Evolutionary conservation across 2,329 filamentous ascomycete genomes (phyloP).

Genomic region (Escovopsis sp.): DNA sequence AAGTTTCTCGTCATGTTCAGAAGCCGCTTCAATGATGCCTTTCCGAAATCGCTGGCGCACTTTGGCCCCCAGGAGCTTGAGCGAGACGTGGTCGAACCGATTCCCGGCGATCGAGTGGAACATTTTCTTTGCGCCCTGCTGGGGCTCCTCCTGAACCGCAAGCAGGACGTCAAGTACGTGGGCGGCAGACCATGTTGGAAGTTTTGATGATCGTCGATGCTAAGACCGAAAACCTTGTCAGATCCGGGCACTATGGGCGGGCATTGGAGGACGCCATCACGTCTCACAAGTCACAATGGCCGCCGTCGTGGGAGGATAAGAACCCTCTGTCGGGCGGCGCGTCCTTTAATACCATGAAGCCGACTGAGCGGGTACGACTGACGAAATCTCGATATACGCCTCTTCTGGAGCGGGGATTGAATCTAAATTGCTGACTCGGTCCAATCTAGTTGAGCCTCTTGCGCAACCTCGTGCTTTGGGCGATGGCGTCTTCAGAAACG

Average conservation of each 20-base stretch:
- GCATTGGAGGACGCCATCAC: conserved; percentile 87
- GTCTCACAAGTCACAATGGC: conserved; percentile 79
- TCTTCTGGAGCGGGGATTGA: background rate
- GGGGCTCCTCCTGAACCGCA: conserved; percentile 80
- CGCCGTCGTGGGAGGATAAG: conserved; percentile 63
- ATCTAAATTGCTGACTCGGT: conserved; percentile 5
- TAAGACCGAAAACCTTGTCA: conserved; percentile 24
- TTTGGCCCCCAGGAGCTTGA: conserved; percentile 95
- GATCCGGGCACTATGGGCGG: conserved; percentile 80
- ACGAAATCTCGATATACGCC: background rate
- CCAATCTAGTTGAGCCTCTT: conserved; percentile 58
- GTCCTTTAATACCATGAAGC: conserved; percentile 69
- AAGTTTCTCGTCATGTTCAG: conserved; percentile 98
- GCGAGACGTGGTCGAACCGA: conserved; percentile 60
- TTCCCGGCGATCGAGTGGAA: conserved; percentile 76
- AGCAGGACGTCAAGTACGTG: conserved; percentile 94
- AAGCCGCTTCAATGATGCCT: conserved; percentile 78
- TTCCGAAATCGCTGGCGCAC: conserved; percentile 74
- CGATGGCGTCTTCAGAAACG: conserved; percentile 72
- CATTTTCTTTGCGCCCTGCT: conserved; percentile 79
- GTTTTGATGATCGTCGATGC: background rate
- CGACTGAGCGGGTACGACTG: conserved; percentile 58
- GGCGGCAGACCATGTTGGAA: background rate
- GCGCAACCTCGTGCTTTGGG: conserved; percentile 74
- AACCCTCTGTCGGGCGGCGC: conserved; percentile 71